These are phyloP conservation scores for Blastobotrys capitulatus DNA, from an alignment of 1,139 yeast species.

Conservation along the genomic window DNA sequence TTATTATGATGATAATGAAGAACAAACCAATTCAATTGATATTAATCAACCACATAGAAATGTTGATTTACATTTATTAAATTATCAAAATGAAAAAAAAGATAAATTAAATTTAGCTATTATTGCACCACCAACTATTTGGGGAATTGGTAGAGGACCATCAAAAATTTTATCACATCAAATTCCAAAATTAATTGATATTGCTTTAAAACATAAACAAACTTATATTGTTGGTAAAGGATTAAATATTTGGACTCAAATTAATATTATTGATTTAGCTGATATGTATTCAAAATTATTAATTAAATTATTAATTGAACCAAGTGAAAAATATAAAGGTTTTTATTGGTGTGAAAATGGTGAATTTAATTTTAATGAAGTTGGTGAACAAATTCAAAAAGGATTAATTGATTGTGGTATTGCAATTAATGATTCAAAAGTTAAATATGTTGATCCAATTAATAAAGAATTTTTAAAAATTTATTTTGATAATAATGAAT, in stretches of 20 bases:
- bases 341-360: conserved; percentile 38
- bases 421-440: conserved; percentile 11
- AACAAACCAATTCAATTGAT: conserved; percentile 33
- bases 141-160: conserved; percentile 37
- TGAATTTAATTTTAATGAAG: conserved; percentile 36
- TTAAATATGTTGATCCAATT: conserved; percentile 12
- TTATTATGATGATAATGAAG: conserved; percentile 34
- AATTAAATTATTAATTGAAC: conserved; percentile 28
- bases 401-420: conserved; percentile 19
- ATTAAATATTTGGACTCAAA: conserved; percentile 37
- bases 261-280: conserved; percentile 39
- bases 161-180: conserved; percentile 35
- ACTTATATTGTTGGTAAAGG: conserved; percentile 36
- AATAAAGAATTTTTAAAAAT: conserved; percentile 9
- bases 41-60: conserved; percentile 37
- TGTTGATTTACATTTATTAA: conserved; percentile 31
- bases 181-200: conserved; percentile 31
- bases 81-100: conserved; percentile 12
- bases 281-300: conserved; percentile 32
- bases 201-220: conserved; percentile 29
- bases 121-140: conserved; percentile 27
- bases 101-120: conserved; percentile 17
- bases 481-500: conserved; percentile 10
- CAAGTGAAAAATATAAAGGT: conserved; percentile 34
- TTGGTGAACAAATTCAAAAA: conserved; percentile 27